phyloP scores from a whole-genome alignment of 306 rosid species.

The Trifolium subterraneum region DNA sequence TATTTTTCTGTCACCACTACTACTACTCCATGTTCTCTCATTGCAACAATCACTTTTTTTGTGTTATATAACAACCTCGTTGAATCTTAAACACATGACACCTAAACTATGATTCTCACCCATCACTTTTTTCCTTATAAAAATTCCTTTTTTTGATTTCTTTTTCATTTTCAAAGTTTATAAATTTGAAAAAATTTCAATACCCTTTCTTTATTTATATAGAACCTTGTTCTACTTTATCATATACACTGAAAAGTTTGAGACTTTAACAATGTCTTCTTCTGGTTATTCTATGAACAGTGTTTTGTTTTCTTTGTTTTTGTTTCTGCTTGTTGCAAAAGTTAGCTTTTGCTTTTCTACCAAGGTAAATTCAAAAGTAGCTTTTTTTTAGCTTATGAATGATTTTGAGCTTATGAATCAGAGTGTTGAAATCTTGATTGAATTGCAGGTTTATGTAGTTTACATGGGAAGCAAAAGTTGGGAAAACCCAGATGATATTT shows the following conservation, averaged over 20 bases:
- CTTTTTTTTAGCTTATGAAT: background rate
- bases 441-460: slow-evolving; percentile 73
- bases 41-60: slow-evolving; percentile 35
- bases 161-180: slow-evolving; percentile 8
- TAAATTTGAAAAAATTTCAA: background rate
- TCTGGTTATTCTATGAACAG: slow-evolving; percentile 38
- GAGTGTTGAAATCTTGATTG: slow-evolving; percentile 30
- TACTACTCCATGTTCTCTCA: slow-evolving; percentile 27
- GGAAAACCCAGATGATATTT: slow-evolving; percentile 59
- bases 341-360: slow-evolving; percentile 55
- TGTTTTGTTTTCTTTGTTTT: slow-evolving; percentile 45
- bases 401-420: slow-evolving; percentile 22
- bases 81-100: slow-evolving; percentile 20
- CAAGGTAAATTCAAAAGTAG: slow-evolving; percentile 51
- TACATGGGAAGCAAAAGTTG: slow-evolving; percentile 87
- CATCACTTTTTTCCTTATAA: slow-evolving; percentile 7
- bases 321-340: slow-evolving; percentile 49
- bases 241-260: slow-evolving; percentile 20
- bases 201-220: slow-evolving; percentile 8
- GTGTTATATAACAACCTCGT: slow-evolving; percentile 25
- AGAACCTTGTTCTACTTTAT: slow-evolving; percentile 18
- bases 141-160: background rate
- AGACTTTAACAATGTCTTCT: slow-evolving; percentile 51
- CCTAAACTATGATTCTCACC: slow-evolving; percentile 38
- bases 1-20: slow-evolving; percentile 12